phyloP scores from a whole-genome alignment of 306 rosid species.

The Trichosanthes cucumerina region DNA sequence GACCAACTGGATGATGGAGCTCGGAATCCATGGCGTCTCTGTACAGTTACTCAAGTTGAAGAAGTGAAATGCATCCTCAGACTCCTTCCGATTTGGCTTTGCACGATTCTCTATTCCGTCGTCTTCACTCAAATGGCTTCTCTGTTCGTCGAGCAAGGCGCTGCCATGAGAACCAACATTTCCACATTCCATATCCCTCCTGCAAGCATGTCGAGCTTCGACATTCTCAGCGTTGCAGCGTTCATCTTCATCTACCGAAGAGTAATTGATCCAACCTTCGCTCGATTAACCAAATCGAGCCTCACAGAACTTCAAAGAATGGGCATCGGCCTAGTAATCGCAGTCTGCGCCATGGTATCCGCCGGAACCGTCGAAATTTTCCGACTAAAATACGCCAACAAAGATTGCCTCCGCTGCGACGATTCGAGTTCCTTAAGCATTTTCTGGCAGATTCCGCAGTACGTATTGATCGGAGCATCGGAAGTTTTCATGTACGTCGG shows the following conservation, averaged over 20 bases:
- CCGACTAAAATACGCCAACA: slow-evolving; percentile 28
- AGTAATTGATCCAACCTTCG: slow-evolving; percentile 35
- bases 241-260: slow-evolving; percentile 56
- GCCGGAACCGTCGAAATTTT: slow-evolving; percentile 57
- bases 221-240: slow-evolving; percentile 58
- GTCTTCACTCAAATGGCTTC: slow-evolving; percentile 89
- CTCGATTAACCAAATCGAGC: slow-evolving; percentile 24
- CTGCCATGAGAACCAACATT: slow-evolving; percentile 47
- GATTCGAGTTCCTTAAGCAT: slow-evolving; percentile 47
- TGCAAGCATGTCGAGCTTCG: slow-evolving; percentile 81
- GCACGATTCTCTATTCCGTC: slow-evolving; percentile 68
- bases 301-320: slow-evolving; percentile 63
- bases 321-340: slow-evolving; percentile 71
- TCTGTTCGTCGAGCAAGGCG: slow-evolving; percentile 80
- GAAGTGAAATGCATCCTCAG: slow-evolving; percentile 72
- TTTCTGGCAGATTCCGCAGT: slow-evolving; percentile 75
- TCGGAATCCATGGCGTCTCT: slow-evolving; percentile 49
- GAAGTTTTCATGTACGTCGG: slow-evolving; percentile 84
- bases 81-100: slow-evolving; percentile 72
- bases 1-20: slow-evolving; percentile 12
- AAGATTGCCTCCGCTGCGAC: slow-evolving; percentile 24
- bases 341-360: slow-evolving; percentile 51
- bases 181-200: slow-evolving; percentile 63
- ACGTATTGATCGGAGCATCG: slow-evolving; percentile 59
- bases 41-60: slow-evolving; percentile 64